phyloP scores from a whole-genome alignment of 1,284 basidiomycete genomes.

The Heliocybe sulcata region DNA sequence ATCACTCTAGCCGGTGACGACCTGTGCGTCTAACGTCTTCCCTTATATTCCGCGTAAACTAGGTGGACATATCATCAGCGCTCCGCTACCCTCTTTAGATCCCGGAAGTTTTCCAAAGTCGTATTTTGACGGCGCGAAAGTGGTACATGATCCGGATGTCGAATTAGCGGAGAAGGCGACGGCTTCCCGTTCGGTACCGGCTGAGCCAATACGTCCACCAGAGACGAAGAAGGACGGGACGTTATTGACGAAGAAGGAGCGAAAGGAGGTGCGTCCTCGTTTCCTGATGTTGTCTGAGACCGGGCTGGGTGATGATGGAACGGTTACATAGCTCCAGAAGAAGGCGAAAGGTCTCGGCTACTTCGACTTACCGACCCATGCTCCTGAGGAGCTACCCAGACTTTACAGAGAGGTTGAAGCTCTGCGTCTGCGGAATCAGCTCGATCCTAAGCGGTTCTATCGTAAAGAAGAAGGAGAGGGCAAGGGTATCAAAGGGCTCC shows the following conservation, averaged over 20 bases:
- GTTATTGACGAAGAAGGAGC: slow-evolving; percentile 58
- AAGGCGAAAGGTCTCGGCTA: slow-evolving; percentile 80
- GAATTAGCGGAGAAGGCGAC: slow-evolving; percentile 42
- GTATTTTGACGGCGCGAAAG: slow-evolving; percentile 48
- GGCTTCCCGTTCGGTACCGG: slow-evolving; percentile 36
- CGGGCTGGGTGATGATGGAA: background rate
- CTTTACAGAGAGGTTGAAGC: slow-evolving; percentile 92
- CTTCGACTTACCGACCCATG: slow-evolving; percentile 88
- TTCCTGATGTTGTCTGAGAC: background rate
- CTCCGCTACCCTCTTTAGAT: slow-evolving; percentile 59
- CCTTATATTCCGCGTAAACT: slow-evolving; percentile 6
- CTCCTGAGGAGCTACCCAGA: slow-evolving; percentile 74
- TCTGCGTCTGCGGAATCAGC: slow-evolving; percentile 81
- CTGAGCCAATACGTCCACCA: slow-evolving; percentile 48
- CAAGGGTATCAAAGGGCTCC: slow-evolving; percentile 79
- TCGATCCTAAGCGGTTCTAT: slow-evolving; percentile 97
- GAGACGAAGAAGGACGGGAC: slow-evolving; percentile 53
- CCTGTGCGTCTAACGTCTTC: slow-evolving; percentile 19
- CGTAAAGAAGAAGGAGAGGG: slow-evolving; percentile 78
- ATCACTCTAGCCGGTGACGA: slow-evolving; percentile 24
- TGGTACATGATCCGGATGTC: slow-evolving; percentile 54
- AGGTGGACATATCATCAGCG: slow-evolving; percentile 19
- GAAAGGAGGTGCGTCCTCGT: slow-evolving; percentile 48
- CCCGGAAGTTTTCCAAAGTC: slow-evolving; percentile 51
- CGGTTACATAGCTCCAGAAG: slow-evolving; percentile 46